Evolutionary conservation across 441 rosid species (phyloP).

Genomic region (Lepidium campestre): DNA sequence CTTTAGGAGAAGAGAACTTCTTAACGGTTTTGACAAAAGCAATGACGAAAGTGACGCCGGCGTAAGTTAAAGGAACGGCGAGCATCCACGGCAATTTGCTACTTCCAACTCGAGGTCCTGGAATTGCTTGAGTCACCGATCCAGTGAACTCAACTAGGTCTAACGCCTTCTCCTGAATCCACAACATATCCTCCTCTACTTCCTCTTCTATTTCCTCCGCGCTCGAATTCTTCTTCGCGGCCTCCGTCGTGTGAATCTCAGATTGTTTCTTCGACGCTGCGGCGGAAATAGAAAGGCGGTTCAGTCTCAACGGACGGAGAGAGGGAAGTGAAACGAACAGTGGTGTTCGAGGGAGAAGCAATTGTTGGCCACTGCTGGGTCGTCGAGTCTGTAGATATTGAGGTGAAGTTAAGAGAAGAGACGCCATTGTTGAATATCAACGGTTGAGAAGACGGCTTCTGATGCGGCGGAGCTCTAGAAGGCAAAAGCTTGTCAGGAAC

Average conservation of each 20-base stretch:
- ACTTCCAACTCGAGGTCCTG: conserved; percentile 89
- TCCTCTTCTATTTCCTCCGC: conserved; percentile 48
- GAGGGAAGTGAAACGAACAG: conserved; percentile 22
- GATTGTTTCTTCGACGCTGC: conserved; percentile 34
- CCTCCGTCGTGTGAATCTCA: conserved; percentile 1
- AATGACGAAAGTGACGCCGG: conserved; percentile 61
- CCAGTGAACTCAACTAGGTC: conserved; percentile 95
- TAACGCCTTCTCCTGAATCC: conserved; percentile 93
- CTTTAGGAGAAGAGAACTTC: conserved; percentile 71
- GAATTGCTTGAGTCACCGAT: conserved; percentile 87
- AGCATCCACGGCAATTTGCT: conserved; percentile 93
- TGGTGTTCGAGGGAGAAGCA: conserved; percentile 16
- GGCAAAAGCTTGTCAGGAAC: conserved; percentile 1
- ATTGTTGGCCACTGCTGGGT: conserved; percentile 19
- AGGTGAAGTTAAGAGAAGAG: conserved; percentile 24
- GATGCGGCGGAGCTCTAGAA: conserved; percentile 25
- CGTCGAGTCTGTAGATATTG: conserved; percentile 19
- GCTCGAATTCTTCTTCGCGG: conserved; percentile 10
- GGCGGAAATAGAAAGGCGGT: conserved; percentile 7
- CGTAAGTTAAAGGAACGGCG: conserved; percentile 77
- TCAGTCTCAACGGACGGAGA: conserved; percentile 7
- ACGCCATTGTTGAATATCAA: conserved; percentile 32
- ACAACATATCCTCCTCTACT: conserved; percentile 80
- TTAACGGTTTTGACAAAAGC: conserved; percentile 75
- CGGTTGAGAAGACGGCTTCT: conserved; percentile 9